Evolutionary conservation across 202 grass and related monocot species (phyloP).

Genomic region (Sporobolus alterniflorus): DNA sequence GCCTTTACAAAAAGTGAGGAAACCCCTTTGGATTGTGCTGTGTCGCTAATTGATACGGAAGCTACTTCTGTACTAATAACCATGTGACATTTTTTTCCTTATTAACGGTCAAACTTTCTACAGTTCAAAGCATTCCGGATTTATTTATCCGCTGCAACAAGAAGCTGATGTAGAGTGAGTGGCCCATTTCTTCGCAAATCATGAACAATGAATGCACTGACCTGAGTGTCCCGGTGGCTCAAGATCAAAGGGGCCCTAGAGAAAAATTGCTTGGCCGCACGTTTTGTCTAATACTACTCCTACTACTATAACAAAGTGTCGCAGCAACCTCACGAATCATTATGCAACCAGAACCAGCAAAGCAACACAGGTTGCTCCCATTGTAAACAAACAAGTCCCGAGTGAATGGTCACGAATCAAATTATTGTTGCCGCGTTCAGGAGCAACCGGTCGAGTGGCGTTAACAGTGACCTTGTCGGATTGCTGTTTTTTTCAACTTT

Average conservation of each 20-base stretch:
- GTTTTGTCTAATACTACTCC: too few species aligned
- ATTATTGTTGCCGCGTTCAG: constrained; percentile 30
- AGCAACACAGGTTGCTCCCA: constrained; percentile 21
- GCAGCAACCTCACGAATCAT: constrained; percentile 19
- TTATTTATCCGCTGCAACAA: not conserved
- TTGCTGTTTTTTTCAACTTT: not conserved
- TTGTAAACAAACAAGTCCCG: constrained; percentile 6
- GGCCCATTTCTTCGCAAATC: not conserved
- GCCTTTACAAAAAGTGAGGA: too few species aligned
- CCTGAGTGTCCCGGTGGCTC: constrained; percentile 18
- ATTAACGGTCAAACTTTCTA: too few species aligned
- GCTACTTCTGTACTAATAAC: too few species aligned
- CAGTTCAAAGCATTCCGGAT: too few species aligned
- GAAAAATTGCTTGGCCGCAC: not conserved
- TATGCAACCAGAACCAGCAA: constrained; percentile 1
- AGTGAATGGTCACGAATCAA: constrained; percentile 52
- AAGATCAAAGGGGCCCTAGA: not conserved
- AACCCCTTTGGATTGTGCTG: too few species aligned
- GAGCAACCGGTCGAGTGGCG: constrained; percentile 27
- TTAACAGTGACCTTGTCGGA: constrained; percentile 41
- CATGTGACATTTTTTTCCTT: too few species aligned
- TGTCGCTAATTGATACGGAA: too few species aligned
- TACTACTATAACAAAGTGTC: constrained; percentile 18
- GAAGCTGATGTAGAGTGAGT: constrained; percentile 26
- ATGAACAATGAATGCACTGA: constrained; percentile 39